Evolutionary conservation across 2,329 filamentous ascomycete genomes (phyloP).

Genomic region (Calonectria hongkongensis): DNA sequence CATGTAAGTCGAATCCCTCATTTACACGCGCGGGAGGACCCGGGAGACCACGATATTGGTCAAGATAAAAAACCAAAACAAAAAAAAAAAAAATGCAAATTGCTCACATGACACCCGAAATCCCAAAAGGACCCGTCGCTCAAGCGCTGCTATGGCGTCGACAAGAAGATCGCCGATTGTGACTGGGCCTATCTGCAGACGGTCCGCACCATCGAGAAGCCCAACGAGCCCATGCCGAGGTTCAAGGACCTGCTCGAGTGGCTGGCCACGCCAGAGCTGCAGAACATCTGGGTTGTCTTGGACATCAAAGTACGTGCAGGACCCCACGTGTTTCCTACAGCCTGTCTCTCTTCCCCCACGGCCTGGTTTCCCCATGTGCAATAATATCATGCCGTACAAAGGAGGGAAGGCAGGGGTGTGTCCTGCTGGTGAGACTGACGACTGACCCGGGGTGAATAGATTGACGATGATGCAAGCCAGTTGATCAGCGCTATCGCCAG

Average conservation of each 20-base stretch:
- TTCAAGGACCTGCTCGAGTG: constrained; percentile 85
- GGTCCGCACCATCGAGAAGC: constrained; percentile 79
- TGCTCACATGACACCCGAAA: constrained; percentile 3
- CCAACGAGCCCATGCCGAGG: constrained; percentile 83
- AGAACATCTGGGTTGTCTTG: constrained; percentile 86
- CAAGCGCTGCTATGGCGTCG: constrained; percentile 87
- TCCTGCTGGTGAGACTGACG: constrained; percentile 1
- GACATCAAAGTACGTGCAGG: constrained; percentile 84
- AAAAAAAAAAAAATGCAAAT: background rate
- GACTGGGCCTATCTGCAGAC: constrained; percentile 84
- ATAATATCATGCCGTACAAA: too few relatives aligned
- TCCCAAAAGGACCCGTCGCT: constrained; percentile 79
- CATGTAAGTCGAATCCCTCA: constrained; percentile 73
- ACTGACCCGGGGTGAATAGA: constrained; percentile 62
- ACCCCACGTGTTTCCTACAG: background rate
- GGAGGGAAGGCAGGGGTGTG: background rate
- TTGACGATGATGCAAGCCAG: constrained; percentile 80
- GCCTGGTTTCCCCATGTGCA: too few relatives aligned
- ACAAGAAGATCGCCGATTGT: constrained; percentile 83
- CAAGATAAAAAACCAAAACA: too few relatives aligned
- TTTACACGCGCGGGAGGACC: constrained; percentile 1
- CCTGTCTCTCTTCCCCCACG: too few relatives aligned
- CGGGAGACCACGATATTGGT: background rate
- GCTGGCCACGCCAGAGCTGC: constrained; percentile 77
- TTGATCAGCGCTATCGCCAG: constrained; percentile 82